Base-by-base conservation (phyloP, 768 basidiomycete genomes). In the Russula griseocarnosa region DNA sequence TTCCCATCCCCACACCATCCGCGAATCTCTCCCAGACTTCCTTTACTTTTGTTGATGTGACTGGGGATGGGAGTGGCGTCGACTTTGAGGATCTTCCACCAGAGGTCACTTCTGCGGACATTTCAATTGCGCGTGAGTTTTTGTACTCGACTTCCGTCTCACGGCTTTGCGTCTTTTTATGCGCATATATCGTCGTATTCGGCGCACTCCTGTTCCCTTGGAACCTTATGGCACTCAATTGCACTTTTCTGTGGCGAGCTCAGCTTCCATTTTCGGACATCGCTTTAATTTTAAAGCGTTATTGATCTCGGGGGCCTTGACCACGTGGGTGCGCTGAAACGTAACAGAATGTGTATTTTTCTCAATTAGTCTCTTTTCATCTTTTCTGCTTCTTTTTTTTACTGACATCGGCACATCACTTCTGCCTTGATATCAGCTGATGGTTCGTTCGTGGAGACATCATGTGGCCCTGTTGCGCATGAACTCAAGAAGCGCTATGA, bases 401-500 rank as follows among this genome's bases (percentile, higher is more conserved):
- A 28, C 63, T 59, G 53, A 59, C 51, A 54, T 22, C 56, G 62
- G 26, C 56, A 24, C 61, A 30, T 44, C 52, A 28, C 49, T 52
- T 26, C 55, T 30, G 60, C 36, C 30, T 30, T 38, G 44, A 58
- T 32, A 32, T 6, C 81, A 83, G 90, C 82, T 69, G 88, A 93
- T 71, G 85, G 84, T 61, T 87, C 79, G 49, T 93, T 87, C 72
- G 83, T 92, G 24, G 91, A 94, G 70, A 92, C 89, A 2, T 83
- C 90, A 6, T 90, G 86, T 57, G 89, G 85, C 3, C 78, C 81
- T 16, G 89, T 87, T 32, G 90, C 90, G 14, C 83, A 84, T 46
- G 88, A 89, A 69, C 77, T 93, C 60, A 94, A 93, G 79, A 80
- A 80, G 69, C 80, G 82, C 32, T 90, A 87, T 70, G 92, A 94